Conservation (phyloP, 768 basidiomycete genomes). For the Scleroderma bovista region DNA sequence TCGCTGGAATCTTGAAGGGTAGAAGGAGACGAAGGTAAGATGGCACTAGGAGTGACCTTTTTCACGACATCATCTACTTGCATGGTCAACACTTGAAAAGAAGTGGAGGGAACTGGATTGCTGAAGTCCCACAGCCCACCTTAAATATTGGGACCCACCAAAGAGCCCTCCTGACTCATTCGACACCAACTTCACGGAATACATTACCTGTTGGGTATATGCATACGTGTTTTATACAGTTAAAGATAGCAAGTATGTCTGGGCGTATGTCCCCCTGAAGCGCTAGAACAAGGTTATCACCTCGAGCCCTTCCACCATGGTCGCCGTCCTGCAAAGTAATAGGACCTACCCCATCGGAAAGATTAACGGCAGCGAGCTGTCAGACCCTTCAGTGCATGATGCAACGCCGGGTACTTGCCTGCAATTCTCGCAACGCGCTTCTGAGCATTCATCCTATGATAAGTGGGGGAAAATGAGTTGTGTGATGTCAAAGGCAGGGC, state of each 20-base stretch:
- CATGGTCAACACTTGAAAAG: background rate
- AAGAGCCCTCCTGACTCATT: background rate
- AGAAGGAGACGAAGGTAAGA: background rate
- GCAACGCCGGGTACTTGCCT: background rate
- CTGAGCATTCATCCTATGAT: too few species aligned
- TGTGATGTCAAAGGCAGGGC: too few species aligned
- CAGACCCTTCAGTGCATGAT: background rate
- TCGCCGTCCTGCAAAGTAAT: background rate
- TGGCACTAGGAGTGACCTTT: background rate
- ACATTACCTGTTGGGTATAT: background rate
- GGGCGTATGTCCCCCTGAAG: background rate
- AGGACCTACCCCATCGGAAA: background rate
- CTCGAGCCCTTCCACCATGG: background rate
- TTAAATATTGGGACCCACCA: conserved; percentile 16
- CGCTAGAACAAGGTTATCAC: background rate
- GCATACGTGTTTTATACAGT: background rate
- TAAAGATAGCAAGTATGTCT: background rate
- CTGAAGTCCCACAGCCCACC: background rate
- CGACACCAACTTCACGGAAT: background rate
- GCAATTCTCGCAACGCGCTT: too few species aligned
- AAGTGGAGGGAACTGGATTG: background rate
- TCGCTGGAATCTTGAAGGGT: background rate
- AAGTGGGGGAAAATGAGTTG: too few species aligned
- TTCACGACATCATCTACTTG: background rate
- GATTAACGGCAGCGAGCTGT: background rate